A percentile compares a stretch with the other conserved stretches of the same genome.
Conservation (phyloP, 2,329 filamentous ascomycete species). For the Nemania sp. region DNA sequence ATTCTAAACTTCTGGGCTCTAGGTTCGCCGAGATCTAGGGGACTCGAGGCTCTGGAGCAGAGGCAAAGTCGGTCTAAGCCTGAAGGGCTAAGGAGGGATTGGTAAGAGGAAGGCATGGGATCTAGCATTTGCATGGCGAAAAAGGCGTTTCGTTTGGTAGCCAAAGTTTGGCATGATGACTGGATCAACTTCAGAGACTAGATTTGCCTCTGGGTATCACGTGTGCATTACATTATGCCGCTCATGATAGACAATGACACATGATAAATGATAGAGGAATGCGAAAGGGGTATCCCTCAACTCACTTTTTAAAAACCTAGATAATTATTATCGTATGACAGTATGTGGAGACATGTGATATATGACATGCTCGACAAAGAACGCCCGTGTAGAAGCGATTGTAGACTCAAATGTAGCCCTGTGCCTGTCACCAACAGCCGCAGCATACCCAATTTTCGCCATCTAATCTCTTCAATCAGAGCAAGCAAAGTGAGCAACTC, state of each 20-base stretch:
- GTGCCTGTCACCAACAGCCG: no score
- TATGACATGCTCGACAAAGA: not conserved
- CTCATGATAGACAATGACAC: slow-evolving; percentile 5
- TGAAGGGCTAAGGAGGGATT: no score
- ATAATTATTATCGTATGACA: not conserved
- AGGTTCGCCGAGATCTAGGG: slow-evolving; percentile 34
- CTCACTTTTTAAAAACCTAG: not conserved
- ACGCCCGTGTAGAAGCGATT: not conserved
- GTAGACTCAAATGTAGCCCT: slow-evolving; percentile 1
- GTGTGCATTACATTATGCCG: slow-evolving; percentile 1
- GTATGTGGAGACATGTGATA: not conserved
- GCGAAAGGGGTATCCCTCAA: slow-evolving; percentile 2
- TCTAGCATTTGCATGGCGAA: slow-evolving; percentile 41
- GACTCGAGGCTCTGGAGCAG: not conserved
- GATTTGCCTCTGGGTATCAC: slow-evolving; percentile 6
- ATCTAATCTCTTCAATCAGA: no score
- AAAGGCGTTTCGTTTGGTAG: slow-evolving; percentile 35
- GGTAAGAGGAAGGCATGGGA: not conserved
- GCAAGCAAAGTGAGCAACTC: no score
- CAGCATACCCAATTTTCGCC: no score
- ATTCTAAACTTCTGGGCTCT: slow-evolving; percentile 15
- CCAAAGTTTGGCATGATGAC: slow-evolving; percentile 14
- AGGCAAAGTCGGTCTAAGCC: no score
- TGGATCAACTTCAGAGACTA: slow-evolving; percentile 19
- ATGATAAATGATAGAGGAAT: slow-evolving; percentile 15